A percentile compares a stretch with the other conserved stretches of the same genome.
Evolutionary conservation across 2,329 filamentous ascomycete species (phyloP).

Genomic region (Gremmenia infestans): DNA sequence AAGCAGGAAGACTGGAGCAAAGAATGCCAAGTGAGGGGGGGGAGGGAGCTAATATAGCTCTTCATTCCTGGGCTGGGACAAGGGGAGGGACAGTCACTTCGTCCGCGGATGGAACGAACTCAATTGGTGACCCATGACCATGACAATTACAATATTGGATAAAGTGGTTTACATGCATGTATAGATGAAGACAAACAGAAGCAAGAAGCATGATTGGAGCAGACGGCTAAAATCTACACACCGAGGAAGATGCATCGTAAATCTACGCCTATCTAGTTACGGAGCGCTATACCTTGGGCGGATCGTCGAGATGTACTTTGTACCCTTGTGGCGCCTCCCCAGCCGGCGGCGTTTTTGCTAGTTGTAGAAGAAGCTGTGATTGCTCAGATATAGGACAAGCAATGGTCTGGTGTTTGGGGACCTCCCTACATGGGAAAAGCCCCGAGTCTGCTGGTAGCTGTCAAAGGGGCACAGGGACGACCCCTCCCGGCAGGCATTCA

Average conservation of each 20-base stretch:
- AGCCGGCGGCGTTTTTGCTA: neutral
- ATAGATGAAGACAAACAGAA: neutral
- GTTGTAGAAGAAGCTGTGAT: neutral
- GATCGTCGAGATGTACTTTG: neutral
- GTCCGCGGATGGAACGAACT: neutral
- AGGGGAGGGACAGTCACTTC: neutral
- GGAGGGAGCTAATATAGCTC: neutral
- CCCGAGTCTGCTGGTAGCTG: no score
- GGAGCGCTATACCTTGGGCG: neutral
- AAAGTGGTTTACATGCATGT: no score
- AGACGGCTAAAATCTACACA: neutral
- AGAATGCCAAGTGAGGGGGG: neutral
- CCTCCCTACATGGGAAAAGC: no score
- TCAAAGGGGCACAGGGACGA: no score
- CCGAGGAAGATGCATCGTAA: neutral
- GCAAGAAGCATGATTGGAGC: neutral
- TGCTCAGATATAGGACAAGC: neutral
- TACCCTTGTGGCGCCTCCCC: neutral
- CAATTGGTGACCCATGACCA: neutral
- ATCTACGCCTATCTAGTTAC: neutral
- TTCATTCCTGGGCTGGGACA: neutral
- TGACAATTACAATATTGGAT: no score
- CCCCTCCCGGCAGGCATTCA: no score
- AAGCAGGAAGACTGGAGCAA: neutral
- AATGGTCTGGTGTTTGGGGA: neutral